Conservation (phyloP, 1,284 basidiomycete species). For the Apiotrichum brassicae region DNA sequence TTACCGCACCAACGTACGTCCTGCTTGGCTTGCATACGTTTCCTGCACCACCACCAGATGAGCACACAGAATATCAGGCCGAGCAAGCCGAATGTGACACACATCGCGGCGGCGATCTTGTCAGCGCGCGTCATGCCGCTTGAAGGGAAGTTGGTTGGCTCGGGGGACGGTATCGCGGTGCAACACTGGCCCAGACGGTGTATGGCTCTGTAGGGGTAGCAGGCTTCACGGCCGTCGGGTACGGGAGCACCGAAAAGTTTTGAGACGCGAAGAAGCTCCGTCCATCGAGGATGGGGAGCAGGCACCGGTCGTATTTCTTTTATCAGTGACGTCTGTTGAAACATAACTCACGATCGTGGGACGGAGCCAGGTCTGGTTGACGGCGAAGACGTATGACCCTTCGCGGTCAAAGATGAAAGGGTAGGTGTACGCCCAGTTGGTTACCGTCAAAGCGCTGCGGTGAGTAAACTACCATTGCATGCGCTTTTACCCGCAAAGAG, state of each 20-base stretch:
- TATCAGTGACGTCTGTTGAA: neutral
- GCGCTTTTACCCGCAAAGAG: slow-evolving; percentile 35
- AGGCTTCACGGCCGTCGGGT: slow-evolving; percentile 20
- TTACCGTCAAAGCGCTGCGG: neutral
- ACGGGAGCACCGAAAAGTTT: slow-evolving; percentile 29
- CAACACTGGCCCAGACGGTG: slow-evolving; percentile 33
- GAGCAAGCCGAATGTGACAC: slow-evolving; percentile 26
- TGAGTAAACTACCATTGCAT: neutral
- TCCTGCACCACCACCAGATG: slow-evolving; percentile 2
- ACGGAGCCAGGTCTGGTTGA: slow-evolving; percentile 44
- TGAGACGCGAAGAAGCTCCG: slow-evolving; percentile 41
- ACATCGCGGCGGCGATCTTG: slow-evolving; percentile 15
- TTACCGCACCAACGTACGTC: neutral
- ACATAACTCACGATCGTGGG: slow-evolving; percentile 34
- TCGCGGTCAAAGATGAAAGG: slow-evolving; percentile 33
- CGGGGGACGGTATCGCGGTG: slow-evolving; percentile 22
- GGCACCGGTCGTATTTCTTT: slow-evolving; percentile 26
- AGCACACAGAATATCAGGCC: slow-evolving; percentile 23
- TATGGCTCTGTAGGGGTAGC: slow-evolving; percentile 14
- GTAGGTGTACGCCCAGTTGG: slow-evolving; percentile 27
- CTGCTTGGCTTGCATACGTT: neutral
- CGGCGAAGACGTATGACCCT: slow-evolving; percentile 43
- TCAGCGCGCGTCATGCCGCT: neutral
- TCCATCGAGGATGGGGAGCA: slow-evolving; percentile 23
- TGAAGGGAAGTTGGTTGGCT: neutral